Conservation (phyloP, 352 stramenopile genomes). For the Phytophthora ramorum region DNA sequence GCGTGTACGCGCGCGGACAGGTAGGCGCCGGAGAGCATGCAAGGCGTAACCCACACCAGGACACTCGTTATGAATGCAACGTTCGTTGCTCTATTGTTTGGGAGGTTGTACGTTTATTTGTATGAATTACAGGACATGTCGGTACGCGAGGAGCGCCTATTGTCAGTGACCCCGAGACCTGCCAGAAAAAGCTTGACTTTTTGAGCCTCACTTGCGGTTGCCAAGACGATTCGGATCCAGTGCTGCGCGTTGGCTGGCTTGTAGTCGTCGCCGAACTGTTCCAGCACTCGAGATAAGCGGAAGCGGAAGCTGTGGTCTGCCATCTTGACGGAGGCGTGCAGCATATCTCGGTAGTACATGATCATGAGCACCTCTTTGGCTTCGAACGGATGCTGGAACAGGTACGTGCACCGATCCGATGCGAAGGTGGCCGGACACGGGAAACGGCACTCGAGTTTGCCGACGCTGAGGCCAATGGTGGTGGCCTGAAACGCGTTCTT, state of each 20-base stretch:
- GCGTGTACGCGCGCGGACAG: constrained; percentile 14
- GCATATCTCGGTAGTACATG: constrained; percentile 83
- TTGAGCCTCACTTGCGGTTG: constrained; percentile 47
- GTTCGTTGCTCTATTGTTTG: constrained; percentile 35
- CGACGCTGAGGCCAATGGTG: constrained; percentile 56
- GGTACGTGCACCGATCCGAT: constrained; percentile 59
- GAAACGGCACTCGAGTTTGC: constrained; percentile 68
- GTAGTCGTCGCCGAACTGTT: constrained; percentile 76
- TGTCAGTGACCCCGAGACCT: constrained; percentile 18
- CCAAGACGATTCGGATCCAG: constrained; percentile 60
- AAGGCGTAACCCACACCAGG: constrained; percentile 22
- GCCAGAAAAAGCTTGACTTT: constrained; percentile 54
- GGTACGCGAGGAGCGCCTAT: background rate
- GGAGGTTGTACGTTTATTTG: constrained; percentile 24
- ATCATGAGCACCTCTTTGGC: constrained; percentile 74
- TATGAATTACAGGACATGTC: constrained; percentile 23
- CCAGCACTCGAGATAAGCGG: constrained; percentile 43
- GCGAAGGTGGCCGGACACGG: constrained; percentile 63
- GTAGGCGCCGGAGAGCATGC: constrained; percentile 31
- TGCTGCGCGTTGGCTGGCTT: constrained; percentile 64
- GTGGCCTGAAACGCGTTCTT: constrained; percentile 47
- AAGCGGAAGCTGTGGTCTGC: constrained; percentile 59
- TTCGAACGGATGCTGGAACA: constrained; percentile 80
- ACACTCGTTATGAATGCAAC: constrained; percentile 52
- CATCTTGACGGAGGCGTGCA: constrained; percentile 46